Evolutionary conservation across 768 basidiomycete species (phyloP), one percentile per base, ranked within the genome.

Genomic region (Termitomyces sp.): DNA sequence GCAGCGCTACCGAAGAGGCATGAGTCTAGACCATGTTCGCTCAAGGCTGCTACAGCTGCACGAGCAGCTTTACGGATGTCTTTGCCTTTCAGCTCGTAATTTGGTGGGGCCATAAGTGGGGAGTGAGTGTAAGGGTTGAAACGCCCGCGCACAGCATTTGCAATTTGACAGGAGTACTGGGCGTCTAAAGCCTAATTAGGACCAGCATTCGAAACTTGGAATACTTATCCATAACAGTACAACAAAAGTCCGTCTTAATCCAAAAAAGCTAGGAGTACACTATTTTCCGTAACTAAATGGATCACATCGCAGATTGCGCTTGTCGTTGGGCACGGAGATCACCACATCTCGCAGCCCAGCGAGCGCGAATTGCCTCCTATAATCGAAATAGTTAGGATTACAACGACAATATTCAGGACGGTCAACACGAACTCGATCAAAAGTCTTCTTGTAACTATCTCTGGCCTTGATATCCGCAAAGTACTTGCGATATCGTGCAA

Each of bases 391-490:
- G 12, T 48, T 15, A 18, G 31, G 32, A 36, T n/a, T 3, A 23
- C 6, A 11, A 20, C 7, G 44, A 27, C 12, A 1, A 12, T 35
- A n/a, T n/a, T n/a, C 16, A 4, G 25, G n/a, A 22, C 12, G 2
- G 29, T 20, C 12, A 12, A 7, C 5, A 70, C 78, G n/a, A 60
- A 84, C 84, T 66, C 70, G 67, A 54, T 82, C 68, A 52, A 81
- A 86, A 0, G 83, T 87, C 22, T 70, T 66, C 59, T 76, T 75
- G 65, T 79, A 77, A 61, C 82, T 86, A 22, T 76, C 73, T 60
- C 85, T 75, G 2, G 66, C 73, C 59, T 76, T 73, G 27, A 86
- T 50, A 23, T 75, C 78, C 7, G 68, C 64, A 22, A 67, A 69
- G 60, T 86, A 88, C 56, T 75, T 69, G 42, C 69, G 67, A 56